Evolutionary conservation across 108 stramenopile genomes (phyloP).

Genomic region (Skeletonema potamos): DNA sequence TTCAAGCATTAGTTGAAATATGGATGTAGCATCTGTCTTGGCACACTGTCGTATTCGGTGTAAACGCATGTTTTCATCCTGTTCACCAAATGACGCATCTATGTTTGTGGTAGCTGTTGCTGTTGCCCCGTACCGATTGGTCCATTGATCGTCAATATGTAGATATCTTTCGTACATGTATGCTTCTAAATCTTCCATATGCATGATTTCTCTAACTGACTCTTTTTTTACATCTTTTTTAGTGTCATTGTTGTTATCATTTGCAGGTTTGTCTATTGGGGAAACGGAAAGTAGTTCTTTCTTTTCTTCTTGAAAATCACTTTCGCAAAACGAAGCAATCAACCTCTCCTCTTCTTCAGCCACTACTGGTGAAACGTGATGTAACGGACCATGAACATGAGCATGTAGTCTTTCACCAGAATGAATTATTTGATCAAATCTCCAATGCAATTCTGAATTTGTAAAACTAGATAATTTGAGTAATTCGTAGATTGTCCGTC

Average conservation of each 20-base stretch:
- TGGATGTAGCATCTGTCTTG: constrained; percentile 16
- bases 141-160: constrained; percentile 25
- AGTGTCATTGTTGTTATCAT: background rate
- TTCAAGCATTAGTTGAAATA: constrained; percentile 14
- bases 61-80: constrained; percentile 5
- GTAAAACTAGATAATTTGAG: constrained; percentile 18
- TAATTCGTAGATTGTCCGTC: constrained; percentile 6
- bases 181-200: constrained; percentile 16
- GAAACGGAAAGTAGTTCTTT: too few species aligned
- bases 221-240: background rate
- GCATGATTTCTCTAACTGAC: constrained; percentile 1
- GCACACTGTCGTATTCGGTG: constrained; percentile 11
- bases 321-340: too few species aligned
- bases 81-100: background rate
- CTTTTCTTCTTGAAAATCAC: too few species aligned
- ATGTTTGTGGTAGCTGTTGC: background rate
- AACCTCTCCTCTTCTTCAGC: background rate
- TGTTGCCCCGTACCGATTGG: background rate
- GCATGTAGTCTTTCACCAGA: background rate
- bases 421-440: constrained; percentile 21
- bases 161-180: constrained; percentile 21
- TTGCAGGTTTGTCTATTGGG: background rate
- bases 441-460: constrained; percentile 26
- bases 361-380: background rate
- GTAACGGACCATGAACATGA: background rate